phyloP scores from a whole-genome alignment of 2,329 filamentous ascomycete species.

The Tolypocladium ovalisporum region DNA sequence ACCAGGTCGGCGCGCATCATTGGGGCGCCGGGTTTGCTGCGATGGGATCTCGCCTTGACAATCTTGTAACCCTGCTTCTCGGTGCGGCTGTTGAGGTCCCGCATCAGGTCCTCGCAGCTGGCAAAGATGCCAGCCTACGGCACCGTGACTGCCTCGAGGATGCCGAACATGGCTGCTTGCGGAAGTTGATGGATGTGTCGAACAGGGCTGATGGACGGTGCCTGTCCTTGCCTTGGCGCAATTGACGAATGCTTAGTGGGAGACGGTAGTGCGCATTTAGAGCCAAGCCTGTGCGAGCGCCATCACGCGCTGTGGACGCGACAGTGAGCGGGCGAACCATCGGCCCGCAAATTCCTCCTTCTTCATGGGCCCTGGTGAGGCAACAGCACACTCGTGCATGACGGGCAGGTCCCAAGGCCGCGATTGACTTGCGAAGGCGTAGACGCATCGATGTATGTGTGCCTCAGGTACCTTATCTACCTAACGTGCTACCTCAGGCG shows the following conservation, averaged over 20 bases:
- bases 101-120: slow-evolving; percentile 31
- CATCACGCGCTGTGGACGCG: slow-evolving; percentile 1
- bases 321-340: background rate
- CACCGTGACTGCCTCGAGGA: slow-evolving; percentile 27
- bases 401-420: background rate
- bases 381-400: too few relatives aligned
- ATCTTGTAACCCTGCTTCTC: slow-evolving; percentile 34
- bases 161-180: slow-evolving; percentile 28
- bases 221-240: slow-evolving; percentile 1
- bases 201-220: slow-evolving; percentile 14
- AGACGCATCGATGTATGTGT: background rate
- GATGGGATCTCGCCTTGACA: slow-evolving; percentile 32
- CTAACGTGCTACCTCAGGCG: too few relatives aligned
- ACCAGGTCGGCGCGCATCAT: slow-evolving; percentile 33
- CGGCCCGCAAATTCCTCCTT: background rate
- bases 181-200: slow-evolving; percentile 8
- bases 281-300: slow-evolving; percentile 6
- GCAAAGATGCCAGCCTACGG: slow-evolving; percentile 24
- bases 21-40: slow-evolving; percentile 27
- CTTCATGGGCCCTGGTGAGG: too few relatives aligned
- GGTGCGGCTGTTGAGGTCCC: slow-evolving; percentile 27
- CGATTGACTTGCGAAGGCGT: background rate
- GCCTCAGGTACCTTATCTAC: background rate
- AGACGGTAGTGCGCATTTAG: slow-evolving; percentile 9
- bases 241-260: slow-evolving; percentile 3